Evolutionary conservation across 768 basidiomycete species (phyloP).

Genomic region (Naematelia aurantialba): DNA sequence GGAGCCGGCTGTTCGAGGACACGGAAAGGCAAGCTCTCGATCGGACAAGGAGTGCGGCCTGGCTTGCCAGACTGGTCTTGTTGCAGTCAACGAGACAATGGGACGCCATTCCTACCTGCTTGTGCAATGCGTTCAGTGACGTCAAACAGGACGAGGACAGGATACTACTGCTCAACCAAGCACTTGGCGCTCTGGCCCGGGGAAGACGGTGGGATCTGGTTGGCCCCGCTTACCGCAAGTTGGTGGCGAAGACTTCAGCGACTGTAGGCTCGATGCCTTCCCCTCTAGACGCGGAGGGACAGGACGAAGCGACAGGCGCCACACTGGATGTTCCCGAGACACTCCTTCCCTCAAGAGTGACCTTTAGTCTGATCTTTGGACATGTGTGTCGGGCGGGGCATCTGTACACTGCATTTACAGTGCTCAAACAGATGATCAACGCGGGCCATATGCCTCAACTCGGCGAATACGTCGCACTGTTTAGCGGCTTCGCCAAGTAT

Average conservation of each 20-base stretch:
- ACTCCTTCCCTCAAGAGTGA: conserved; percentile 15
- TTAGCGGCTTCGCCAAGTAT: conserved; percentile 43
- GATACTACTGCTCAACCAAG: conserved; percentile 24
- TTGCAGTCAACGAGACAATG: background rate
- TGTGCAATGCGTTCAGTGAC: background rate
- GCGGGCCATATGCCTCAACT: conserved; percentile 24
- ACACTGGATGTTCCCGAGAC: conserved; percentile 10
- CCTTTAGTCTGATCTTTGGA: conserved; percentile 34
- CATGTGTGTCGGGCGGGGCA: conserved; percentile 26
- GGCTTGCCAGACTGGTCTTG: background rate
- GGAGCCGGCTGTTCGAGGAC: background rate
- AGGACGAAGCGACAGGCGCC: background rate
- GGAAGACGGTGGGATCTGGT: conserved; percentile 27
- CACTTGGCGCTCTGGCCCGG: conserved; percentile 26
- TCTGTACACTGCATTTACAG: conserved; percentile 26
- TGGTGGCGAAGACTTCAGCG: background rate
- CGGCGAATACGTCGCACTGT: conserved; percentile 35
- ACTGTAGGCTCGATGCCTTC: background rate
- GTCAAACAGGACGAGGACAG: background rate
- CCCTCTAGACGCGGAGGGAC: background rate
- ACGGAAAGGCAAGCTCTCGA: background rate
- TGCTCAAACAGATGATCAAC: conserved; percentile 37
- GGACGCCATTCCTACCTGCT: background rate
- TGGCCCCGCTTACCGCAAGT: conserved; percentile 20
- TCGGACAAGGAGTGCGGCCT: background rate